Percentiles rank a stretch among this genome's conserved stretches.
phyloP scores from a whole-genome alignment of 176 grass and related monocot genomes.

The Juncus inflexus region DNA sequence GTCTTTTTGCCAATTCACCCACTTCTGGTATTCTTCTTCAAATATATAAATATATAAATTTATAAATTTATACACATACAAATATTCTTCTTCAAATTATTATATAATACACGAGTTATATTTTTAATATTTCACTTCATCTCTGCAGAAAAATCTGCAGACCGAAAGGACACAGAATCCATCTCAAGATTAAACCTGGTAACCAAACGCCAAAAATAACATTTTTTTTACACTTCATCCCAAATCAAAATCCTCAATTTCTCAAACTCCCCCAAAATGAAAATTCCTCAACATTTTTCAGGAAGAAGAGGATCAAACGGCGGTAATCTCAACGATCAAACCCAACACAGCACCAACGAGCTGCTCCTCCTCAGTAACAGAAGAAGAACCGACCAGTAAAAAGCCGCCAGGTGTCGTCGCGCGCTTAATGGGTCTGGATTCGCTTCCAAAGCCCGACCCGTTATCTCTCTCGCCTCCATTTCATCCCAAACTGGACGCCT shows the following conservation, averaged over 20 bases:
- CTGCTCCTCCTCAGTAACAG: constrained; percentile 57
- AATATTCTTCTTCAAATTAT: neutral
- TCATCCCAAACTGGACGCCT: neutral
- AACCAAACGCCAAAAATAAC: neutral
- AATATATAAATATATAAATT: neutral
- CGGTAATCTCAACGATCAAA: constrained; percentile 37
- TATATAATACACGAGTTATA: constrained; percentile 9
- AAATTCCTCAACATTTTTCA: constrained; percentile 23
- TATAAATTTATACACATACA: constrained; percentile 10
- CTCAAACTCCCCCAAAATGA: neutral
- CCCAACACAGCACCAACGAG: constrained; percentile 33
- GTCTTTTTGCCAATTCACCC: constrained; percentile 34
- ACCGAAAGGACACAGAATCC: constrained; percentile 32
- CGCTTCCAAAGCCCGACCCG: constrained; percentile 56
- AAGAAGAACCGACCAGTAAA: constrained; percentile 46
- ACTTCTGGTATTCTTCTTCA: constrained; percentile 26
- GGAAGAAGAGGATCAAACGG: constrained; percentile 55
- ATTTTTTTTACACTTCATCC: too few species aligned
- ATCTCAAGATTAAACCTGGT: constrained; percentile 43
- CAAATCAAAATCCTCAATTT: too few species aligned
- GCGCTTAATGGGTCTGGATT: constrained; percentile 91
- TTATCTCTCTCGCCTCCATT: constrained; percentile 24
- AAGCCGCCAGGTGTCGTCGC: constrained; percentile 66
- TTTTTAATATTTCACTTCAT: neutral
- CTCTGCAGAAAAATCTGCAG: constrained; percentile 35